Evolutionary conservation across 495 filamentous ascomycete genomes (phyloP), one percentile per base, ranked within the genome.

Genomic region (Usnea hakonensis): DNA sequence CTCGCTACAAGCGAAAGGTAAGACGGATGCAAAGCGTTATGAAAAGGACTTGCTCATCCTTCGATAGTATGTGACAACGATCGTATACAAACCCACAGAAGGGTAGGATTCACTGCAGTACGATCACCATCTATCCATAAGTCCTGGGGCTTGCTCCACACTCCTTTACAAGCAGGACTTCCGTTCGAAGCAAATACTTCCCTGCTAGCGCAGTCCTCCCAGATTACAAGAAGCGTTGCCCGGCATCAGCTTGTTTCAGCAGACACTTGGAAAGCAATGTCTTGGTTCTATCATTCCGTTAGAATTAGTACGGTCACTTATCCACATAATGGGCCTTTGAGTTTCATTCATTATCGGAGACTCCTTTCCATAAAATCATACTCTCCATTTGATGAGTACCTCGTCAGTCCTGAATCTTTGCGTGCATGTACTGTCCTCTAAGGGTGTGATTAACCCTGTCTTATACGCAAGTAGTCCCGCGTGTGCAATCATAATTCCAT

Each of bases 401-500:
- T 95, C 92, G 73, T 97, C 93, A 14, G 93, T 97, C 67, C 93
- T 85, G 72, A 95, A 98, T 58, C 94, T 81, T 73, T 98, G 95
- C 23, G 95, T 97, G 74, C 88, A 95, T 16, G 88, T 90, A 63
- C 87, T 89, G 17, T 96, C 91, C 67, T 88, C 85, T 16, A 97
- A 68, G 4, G 79, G 76, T 19, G 90, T 96, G 55, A 72, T 76
- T 70, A 90, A 88, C 8, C 94, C 94, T 0, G 84, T 89, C 73
- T 82, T 76, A 69, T 87, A 95, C 10, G 90, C 91, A 64, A 96
- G 70, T 68, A 98, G 74, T 32, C 94, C 94, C 13, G 94, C 94
- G 76, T 98, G 94, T 16, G 94, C 94, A 77, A 98, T 98, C 94
- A 98, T 98, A 62, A 98, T 97, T 48, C 94, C 95, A 70, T 98